These are phyloP conservation scores for Entoloma clypeatum DNA, from an alignment of 1,284 basidiomycete species.

Conservation along the genomic window DNA sequence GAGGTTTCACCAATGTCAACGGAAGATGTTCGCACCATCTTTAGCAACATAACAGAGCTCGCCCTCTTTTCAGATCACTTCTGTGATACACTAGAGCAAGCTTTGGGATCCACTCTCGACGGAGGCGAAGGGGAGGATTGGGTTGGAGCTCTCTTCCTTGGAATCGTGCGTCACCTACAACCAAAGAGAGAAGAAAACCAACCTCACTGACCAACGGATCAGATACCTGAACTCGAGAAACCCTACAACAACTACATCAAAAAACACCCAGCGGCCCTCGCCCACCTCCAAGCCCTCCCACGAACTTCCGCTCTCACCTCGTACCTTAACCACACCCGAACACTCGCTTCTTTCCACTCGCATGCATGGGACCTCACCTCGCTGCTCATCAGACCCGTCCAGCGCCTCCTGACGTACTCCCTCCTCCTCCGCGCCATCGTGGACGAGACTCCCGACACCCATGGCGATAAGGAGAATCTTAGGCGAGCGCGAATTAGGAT, in stretches of 20 bases:
- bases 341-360: slow-evolving; percentile 67
- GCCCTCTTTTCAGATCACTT: slow-evolving; percentile 71
- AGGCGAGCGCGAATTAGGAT: slow-evolving; percentile 64
- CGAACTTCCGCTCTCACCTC: slow-evolving; percentile 55
- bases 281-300: slow-evolving; percentile 60
- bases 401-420: slow-evolving; percentile 88
- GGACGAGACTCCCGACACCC: slow-evolving; percentile 72
- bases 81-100: slow-evolving; percentile 52
- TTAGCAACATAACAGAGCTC: slow-evolving; percentile 76
- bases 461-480: slow-evolving; percentile 71
- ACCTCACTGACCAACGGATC: slow-evolving; percentile 6
- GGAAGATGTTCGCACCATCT: slow-evolving; percentile 73
- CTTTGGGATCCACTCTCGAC: slow-evolving; percentile 50
- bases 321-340: slow-evolving; percentile 69
- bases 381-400: slow-evolving; percentile 89
- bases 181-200: too few relatives aligned
- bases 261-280: slow-evolving; percentile 73
- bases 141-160: slow-evolving; percentile 77
- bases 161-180: slow-evolving; percentile 51
- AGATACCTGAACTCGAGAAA: slow-evolving; percentile 76
- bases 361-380: slow-evolving; percentile 95
- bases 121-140: slow-evolving; percentile 60
- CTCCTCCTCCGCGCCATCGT: slow-evolving; percentile 80
- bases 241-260: slow-evolving; percentile 88
- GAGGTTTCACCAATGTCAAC: slow-evolving; percentile 64